A percentile compares a stretch with the other conserved stretches of the same genome.
Conservation (phyloP, 2,329 filamentous ascomycete genomes). For the Talaromyces islandicus region DNA sequence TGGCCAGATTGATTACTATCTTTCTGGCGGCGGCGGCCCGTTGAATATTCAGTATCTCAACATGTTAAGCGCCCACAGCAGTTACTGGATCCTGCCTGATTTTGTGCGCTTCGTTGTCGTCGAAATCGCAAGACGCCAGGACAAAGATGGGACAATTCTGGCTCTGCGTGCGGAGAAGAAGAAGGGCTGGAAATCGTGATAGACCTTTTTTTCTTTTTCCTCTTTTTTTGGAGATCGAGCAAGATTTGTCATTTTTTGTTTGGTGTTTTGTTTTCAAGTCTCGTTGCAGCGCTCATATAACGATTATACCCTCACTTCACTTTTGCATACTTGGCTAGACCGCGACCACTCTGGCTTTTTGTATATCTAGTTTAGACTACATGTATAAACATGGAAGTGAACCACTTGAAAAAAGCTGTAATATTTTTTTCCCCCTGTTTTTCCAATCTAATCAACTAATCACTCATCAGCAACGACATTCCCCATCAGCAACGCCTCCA, state of each 20-base stretch:
- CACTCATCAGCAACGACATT: slow-evolving; percentile 26
- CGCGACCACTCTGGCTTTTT: background rate
- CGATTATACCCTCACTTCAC: background rate
- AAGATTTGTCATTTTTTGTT: background rate
- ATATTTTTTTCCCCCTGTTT: too few species aligned
- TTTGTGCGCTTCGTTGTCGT: slow-evolving; percentile 86
- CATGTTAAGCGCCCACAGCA: slow-evolving; percentile 92
- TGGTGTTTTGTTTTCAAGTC: background rate
- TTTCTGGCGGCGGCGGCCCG: slow-evolving; percentile 76
- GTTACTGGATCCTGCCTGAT: slow-evolving; percentile 84
- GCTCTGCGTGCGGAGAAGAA: slow-evolving; percentile 51
- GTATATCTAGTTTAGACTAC: background rate
- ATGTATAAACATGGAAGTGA: background rate
- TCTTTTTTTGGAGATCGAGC: background rate
- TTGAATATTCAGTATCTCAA: slow-evolving; percentile 94
- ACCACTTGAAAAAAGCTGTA: background rate
- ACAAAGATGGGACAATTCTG: slow-evolving; percentile 53
- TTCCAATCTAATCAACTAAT: background rate
- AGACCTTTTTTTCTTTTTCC: too few species aligned
- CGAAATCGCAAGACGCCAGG: slow-evolving; percentile 72
- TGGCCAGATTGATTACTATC: slow-evolving; percentile 86
- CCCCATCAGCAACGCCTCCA: slow-evolving; percentile 77
- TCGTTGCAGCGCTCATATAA: background rate
- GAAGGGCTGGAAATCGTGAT: slow-evolving; percentile 40
- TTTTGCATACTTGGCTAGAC: background rate